Percentiles rank a stretch among this genome's conserved stretches.
These are phyloP conservation scores for Aspergillus calidoustus DNA, from an alignment of 2,329 filamentous ascomycete genomes.

Conservation along the genomic window DNA sequence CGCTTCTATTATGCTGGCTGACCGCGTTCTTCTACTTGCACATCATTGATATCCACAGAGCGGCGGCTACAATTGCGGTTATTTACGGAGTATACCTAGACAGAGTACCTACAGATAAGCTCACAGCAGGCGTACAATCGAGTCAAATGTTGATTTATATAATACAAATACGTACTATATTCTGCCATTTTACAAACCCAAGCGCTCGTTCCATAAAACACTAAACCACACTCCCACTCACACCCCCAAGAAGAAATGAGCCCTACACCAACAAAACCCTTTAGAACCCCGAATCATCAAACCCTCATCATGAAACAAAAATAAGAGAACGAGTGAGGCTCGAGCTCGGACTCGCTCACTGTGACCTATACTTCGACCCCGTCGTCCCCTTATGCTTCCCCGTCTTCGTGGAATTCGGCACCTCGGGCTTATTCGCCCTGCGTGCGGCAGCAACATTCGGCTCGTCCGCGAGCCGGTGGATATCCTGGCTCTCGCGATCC, in stretches of 20 bases:
- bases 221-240: neutral
- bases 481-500: constrained; percentile 2
- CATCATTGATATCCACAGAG: constrained; percentile 21
- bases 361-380: neutral
- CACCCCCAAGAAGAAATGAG: neutral
- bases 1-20: neutral
- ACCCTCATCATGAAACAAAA: neutral
- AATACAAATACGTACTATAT: neutral
- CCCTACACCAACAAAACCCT: neutral
- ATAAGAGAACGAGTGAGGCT: neutral
- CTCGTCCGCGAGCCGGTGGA: constrained; percentile 3
- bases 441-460: constrained; percentile 11
- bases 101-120: neutral
- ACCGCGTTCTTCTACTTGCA: constrained; percentile 1
- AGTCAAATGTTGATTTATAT: neutral
- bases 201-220: too few species aligned
- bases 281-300: neutral
- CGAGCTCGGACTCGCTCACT: neutral
- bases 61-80: neutral
- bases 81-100: neutral
- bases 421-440: constrained; percentile 1
- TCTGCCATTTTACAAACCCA: neutral
- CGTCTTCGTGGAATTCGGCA: neutral
- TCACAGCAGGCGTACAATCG: neutral
- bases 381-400: constrained; percentile 2